Conservation (phyloP, 352 stramenopile genomes). For the Phytophthora tubulina region DNA sequence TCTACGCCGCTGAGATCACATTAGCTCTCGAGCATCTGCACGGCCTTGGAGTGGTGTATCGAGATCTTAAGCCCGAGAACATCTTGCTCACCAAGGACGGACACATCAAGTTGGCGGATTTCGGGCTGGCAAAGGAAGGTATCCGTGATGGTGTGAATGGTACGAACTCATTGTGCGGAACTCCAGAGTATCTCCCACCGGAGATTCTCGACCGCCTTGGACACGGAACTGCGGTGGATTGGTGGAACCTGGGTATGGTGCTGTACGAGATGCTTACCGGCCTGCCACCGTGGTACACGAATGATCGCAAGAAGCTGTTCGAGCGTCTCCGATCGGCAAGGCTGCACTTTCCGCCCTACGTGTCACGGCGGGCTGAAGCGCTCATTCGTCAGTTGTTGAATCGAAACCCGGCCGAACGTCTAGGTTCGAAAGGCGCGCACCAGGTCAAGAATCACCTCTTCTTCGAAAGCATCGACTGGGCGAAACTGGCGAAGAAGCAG, state of each 20-base stretch:
- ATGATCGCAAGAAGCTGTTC: constrained; percentile 91
- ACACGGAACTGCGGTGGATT: constrained; percentile 94
- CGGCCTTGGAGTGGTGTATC: constrained; percentile 84
- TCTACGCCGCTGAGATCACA: constrained; percentile 91
- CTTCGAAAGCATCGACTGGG: constrained; percentile 85
- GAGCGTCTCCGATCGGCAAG: constrained; percentile 81
- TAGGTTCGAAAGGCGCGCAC: constrained; percentile 73
- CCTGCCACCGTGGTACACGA: constrained; percentile 89
- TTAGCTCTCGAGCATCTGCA: constrained; percentile 89
- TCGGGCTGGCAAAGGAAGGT: constrained; percentile 85
- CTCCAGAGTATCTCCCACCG: constrained; percentile 89
- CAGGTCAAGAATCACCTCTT: constrained; percentile 83
- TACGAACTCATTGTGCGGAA: constrained; percentile 88
- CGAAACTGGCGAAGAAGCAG: constrained; percentile 63
- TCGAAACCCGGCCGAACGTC: constrained; percentile 72
- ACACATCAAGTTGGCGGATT: constrained; percentile 92
- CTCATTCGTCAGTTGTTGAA: constrained; percentile 88
- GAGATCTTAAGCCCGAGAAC: constrained; percentile 82
- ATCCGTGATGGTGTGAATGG: constrained; percentile 72
- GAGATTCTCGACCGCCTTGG: constrained; percentile 84
- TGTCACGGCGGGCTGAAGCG: constrained; percentile 76
- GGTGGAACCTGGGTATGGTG: constrained; percentile 92
- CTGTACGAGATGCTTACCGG: constrained; percentile 88
- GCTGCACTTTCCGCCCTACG: constrained; percentile 87
- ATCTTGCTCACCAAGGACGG: constrained; percentile 81